Conservation (phyloP, 108 stramenopile species). For the Cylindrotheca closterium region DNA sequence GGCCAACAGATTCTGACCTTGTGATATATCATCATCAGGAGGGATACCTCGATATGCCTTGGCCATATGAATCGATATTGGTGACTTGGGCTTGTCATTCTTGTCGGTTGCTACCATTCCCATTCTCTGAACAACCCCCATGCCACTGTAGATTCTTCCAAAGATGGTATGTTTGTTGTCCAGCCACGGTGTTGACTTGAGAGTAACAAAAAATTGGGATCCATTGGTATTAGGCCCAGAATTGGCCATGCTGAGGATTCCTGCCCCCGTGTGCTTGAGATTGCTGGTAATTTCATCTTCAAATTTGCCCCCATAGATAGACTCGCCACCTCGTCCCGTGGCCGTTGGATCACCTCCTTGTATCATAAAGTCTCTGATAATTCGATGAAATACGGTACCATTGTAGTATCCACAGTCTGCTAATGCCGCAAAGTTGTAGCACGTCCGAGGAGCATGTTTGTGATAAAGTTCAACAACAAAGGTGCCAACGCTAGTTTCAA, state of each 20-base stretch:
- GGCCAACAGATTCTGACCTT: conserved; percentile 5
- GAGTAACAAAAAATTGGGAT: conserved; percentile 94
- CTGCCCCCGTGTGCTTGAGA: conserved; percentile 84
- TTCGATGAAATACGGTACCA: conserved; percentile 91
- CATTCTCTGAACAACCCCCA: conserved; percentile 90
- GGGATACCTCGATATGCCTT: conserved; percentile 53
- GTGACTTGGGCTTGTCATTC: conserved; percentile 77
- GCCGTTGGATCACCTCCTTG: conserved; percentile 98
- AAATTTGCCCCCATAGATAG: conserved; percentile 89
- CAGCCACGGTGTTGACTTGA: conserved; percentile 84
- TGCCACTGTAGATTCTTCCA: conserved; percentile 87
- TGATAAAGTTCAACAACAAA: conserved; percentile 84
- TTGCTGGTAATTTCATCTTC: conserved; percentile 90
- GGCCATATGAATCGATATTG: conserved; percentile 64
- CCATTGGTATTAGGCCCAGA: conserved; percentile 93
- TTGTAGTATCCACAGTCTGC: conserved; percentile 93
- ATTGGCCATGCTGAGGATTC: conserved; percentile 94
- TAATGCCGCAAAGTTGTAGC: conserved; percentile 85
- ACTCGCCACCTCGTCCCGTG: conserved; percentile 73
- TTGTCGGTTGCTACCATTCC: conserved; percentile 90
- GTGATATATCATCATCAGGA: conserved; percentile 20
- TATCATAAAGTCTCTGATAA: conserved; percentile 94
- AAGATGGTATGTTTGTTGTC: conserved; percentile 95
- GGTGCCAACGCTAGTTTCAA: conserved; percentile 72
- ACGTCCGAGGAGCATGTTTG: conserved; percentile 74